A percentile compares a stretch with the other conserved stretches of the same genome.
These are phyloP conservation scores for Clavariopsis aquatica DNA, from an alignment of 495 filamentous ascomycete species.

Conservation along the genomic window DNA sequence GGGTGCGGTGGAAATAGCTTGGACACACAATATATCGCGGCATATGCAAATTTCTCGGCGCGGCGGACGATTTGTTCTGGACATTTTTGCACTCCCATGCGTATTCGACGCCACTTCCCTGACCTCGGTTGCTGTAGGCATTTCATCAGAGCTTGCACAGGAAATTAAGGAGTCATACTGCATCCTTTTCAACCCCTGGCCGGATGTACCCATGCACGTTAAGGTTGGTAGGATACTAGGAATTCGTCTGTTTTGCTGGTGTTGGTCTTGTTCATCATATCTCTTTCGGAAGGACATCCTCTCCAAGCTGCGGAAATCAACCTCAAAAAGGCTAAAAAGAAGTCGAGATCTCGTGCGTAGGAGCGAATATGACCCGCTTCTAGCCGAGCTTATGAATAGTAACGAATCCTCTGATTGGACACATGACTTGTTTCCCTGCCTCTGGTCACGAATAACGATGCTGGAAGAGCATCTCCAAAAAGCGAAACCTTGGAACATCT, in stretches of 20 bases:
- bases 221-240: constrained; percentile 9
- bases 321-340: neutral
- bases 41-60: constrained; percentile 22
- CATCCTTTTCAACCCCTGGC: constrained; percentile 30
- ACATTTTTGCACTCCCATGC: constrained; percentile 25
- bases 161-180: constrained; percentile 28
- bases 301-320: neutral
- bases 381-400: constrained; percentile 13
- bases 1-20: constrained; percentile 16
- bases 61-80: constrained; percentile 11
- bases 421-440: constrained; percentile 23
- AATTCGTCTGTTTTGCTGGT: constrained; percentile 12
- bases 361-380: constrained; percentile 18
- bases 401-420: constrained; percentile 21
- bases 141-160: constrained; percentile 17
- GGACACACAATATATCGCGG: constrained; percentile 23
- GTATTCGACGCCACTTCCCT: constrained; percentile 19
- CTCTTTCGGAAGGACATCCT: constrained; percentile 7
- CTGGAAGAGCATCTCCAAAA: constrained; percentile 24
- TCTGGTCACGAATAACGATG: constrained; percentile 21
- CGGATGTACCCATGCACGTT: constrained; percentile 10
- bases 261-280: constrained; percentile 27
- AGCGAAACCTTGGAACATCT: constrained; percentile 29
- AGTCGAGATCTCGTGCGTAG: neutral
- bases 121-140: constrained; percentile 17